Evolutionary conservation across 805 yeast genomes (phyloP).

Genomic region (Teunomyces atbi): DNA sequence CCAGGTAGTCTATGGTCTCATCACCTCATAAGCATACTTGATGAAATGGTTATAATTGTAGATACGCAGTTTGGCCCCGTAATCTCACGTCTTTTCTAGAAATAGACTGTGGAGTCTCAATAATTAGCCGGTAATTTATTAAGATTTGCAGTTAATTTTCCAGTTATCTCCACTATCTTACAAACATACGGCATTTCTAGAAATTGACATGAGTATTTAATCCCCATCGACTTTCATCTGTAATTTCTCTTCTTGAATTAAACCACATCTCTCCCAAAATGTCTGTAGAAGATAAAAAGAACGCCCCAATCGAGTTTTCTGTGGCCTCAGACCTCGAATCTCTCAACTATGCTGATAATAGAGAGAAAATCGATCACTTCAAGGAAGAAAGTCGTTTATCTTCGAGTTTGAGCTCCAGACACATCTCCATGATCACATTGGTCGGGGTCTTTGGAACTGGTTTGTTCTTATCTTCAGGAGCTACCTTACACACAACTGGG

Average conservation of each 20-base stretch:
- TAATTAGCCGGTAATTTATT: not conserved
- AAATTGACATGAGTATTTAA: not conserved
- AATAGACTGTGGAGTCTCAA: not conserved
- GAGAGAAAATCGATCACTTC: not conserved
- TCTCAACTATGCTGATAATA: not conserved
- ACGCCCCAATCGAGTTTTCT: not conserved
- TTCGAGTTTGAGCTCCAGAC: constrained; percentile 15
- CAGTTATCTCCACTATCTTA: not conserved
- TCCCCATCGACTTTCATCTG: not conserved
- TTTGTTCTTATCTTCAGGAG: constrained; percentile 54
- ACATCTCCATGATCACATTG: constrained; percentile 19
- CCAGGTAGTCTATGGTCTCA: too few relatives aligned
- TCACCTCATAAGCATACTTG: too few relatives aligned
- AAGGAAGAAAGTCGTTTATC: constrained; percentile 1
- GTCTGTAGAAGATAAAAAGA: not conserved
- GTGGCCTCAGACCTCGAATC: constrained; percentile 3
- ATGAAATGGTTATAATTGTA: too few relatives aligned
- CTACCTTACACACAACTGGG: constrained; percentile 37
- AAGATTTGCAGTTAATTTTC: not conserved
- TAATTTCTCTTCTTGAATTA: not conserved
- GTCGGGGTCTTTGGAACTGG: constrained; percentile 46
- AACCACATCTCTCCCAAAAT: not conserved
- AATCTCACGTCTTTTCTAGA: not conserved
- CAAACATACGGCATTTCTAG: not conserved
- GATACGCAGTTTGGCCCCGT: not conserved